Percentiles rank a stretch among this genome's conserved stretches.
These are phyloP conservation scores for Hypoxylon sp. DNA, from an alignment of 2,329 filamentous ascomycete genomes.

Conservation along the genomic window DNA sequence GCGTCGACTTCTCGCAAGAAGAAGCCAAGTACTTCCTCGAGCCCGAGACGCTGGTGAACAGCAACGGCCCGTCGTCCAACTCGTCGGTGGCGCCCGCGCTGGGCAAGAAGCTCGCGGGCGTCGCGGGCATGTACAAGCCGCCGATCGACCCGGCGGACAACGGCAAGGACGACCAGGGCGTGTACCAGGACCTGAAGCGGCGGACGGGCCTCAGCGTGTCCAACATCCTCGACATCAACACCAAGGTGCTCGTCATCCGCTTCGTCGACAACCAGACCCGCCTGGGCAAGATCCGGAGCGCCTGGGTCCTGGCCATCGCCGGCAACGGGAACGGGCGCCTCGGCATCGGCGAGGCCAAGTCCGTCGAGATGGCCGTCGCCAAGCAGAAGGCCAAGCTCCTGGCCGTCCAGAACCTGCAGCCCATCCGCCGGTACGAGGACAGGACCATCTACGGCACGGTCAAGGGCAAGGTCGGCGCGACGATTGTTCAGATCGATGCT, in stretches of 20 bases:
- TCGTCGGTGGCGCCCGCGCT: slow-evolving; percentile 59
- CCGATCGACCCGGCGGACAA: slow-evolving; percentile 59
- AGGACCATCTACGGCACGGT: slow-evolving; percentile 90
- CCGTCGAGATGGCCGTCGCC: slow-evolving; percentile 74
- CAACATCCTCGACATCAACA: slow-evolving; percentile 64
- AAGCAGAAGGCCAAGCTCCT: slow-evolving; percentile 76
- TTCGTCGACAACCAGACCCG: slow-evolving; percentile 91
- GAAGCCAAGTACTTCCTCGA: slow-evolving; percentile 45
- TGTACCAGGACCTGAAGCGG: slow-evolving; percentile 61
- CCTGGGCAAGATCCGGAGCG: slow-evolving; percentile 87
- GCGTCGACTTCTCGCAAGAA: slow-evolving; percentile 36
- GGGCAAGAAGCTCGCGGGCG: slow-evolving; percentile 61
- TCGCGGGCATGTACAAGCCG: slow-evolving; percentile 60
- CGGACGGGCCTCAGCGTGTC: slow-evolving; percentile 62
- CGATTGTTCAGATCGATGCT: slow-evolving; percentile 80
- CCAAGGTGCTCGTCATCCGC: slow-evolving; percentile 78
- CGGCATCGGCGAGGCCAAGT: slow-evolving; percentile 91
- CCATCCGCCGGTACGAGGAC: slow-evolving; percentile 89
- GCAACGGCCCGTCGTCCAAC: slow-evolving; percentile 48
- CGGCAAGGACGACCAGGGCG: slow-evolving; percentile 59
- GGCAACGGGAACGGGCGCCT: slow-evolving; percentile 88
- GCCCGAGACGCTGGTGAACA: slow-evolving; percentile 49
- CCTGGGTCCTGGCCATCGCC: slow-evolving; percentile 80
- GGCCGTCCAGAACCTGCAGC: slow-evolving; percentile 91
- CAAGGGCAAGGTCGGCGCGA: slow-evolving; percentile 85